phyloP scores from a whole-genome alignment of 768 basidiomycete species.

The Suillus lakei region DNA sequence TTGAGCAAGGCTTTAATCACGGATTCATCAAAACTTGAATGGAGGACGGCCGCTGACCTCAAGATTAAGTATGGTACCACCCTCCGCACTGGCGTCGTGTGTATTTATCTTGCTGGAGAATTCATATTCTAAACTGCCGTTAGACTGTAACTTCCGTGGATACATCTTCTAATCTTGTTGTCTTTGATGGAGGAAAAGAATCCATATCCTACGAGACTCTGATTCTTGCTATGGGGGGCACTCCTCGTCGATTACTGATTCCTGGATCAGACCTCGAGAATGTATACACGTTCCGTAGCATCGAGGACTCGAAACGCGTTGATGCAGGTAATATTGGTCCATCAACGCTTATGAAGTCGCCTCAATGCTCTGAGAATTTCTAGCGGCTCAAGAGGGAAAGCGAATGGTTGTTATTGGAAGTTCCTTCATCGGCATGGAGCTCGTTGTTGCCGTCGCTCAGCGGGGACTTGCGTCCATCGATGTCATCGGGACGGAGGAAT shows the following conservation, averaged over 20 bases:
- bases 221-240: slow-evolving; percentile 78
- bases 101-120: slow-evolving; percentile 25
- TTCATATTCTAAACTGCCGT: slow-evolving; percentile 11
- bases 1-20: slow-evolving; percentile 85
- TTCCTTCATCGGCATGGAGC: slow-evolving; percentile 92
- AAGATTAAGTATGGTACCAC: slow-evolving; percentile 76
- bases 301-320: slow-evolving; percentile 74
- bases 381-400: slow-evolving; percentile 75
- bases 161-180: slow-evolving; percentile 62
- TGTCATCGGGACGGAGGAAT: slow-evolving; percentile 82
- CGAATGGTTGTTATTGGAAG: slow-evolving; percentile 82
- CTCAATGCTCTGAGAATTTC: neutral
- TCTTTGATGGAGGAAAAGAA: slow-evolving; percentile 62
- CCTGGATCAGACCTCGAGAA: slow-evolving; percentile 76
- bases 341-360: slow-evolving; percentile 3
- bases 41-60: slow-evolving; percentile 70
- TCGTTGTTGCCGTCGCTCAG: slow-evolving; percentile 75
- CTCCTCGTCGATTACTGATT: slow-evolving; percentile 76
- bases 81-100: slow-evolving; percentile 61
- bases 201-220: slow-evolving; percentile 73
- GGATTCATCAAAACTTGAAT: slow-evolving; percentile 79
- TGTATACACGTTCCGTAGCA: slow-evolving; percentile 73
- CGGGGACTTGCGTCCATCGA: slow-evolving; percentile 82
- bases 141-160: slow-evolving; percentile 77
- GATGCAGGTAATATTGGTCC: slow-evolving; percentile 57